Percentiles rank a stretch among this genome's conserved stretches.
Conservation (phyloP, 345 rosid species). For the Cardamine occulta region DNA sequence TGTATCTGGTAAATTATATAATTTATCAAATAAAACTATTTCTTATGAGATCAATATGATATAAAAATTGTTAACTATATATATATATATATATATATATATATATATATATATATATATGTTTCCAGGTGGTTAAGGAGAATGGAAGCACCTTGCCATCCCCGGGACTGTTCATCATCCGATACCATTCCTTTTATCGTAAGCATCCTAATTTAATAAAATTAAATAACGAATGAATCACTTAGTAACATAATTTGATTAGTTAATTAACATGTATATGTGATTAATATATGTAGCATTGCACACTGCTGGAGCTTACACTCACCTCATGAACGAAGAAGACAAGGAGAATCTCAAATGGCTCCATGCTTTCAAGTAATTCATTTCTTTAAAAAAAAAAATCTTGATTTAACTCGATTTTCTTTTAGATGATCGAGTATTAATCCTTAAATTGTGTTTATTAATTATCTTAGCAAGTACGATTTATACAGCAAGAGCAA, state of each 20-base stretch:
- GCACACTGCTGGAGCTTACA: conserved; percentile 61
- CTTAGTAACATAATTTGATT: background rate
- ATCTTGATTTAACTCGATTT: background rate
- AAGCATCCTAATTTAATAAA: conserved; percentile 14
- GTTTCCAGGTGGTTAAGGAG: conserved; percentile 57
- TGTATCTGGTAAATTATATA: conserved; percentile 51
- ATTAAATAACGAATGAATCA: background rate
- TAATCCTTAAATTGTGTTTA: conserved; percentile 6
- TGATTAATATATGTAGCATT: conserved; percentile 48
- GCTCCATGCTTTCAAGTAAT: conserved; percentile 72
- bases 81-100: background rate
- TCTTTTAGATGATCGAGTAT: background rate
- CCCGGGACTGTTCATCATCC: conserved; percentile 59
- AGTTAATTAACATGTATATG: background rate
- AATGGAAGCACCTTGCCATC: conserved; percentile 66
- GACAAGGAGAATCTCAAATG: conserved; percentile 62
- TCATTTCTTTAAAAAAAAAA: background rate
- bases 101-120: background rate
- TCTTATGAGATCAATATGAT: background rate
- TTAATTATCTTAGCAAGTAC: conserved; percentile 54
- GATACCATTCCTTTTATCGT: conserved; percentile 75
- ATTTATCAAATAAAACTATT: background rate
- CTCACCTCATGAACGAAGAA: conserved; percentile 57
- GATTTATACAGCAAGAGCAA: conserved; percentile 78
- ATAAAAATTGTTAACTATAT: background rate